Evolutionary conservation across 1,284 basidiomycete genomes (phyloP).

Genomic region (Rhizopogon parksii): DNA sequence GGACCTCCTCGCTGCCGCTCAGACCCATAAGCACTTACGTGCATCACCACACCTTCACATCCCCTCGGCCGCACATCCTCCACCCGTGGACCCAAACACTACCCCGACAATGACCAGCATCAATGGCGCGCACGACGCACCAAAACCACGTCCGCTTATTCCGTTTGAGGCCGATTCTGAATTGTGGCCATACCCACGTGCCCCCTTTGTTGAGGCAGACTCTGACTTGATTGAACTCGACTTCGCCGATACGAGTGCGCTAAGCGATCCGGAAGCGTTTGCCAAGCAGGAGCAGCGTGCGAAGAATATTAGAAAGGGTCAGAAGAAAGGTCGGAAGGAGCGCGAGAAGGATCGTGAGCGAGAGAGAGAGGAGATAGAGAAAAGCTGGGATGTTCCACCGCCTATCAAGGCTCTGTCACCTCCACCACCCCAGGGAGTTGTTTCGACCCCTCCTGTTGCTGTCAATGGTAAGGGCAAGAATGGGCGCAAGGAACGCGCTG

Average conservation of each 20-base stretch:
- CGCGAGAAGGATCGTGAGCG: conserved; percentile 34
- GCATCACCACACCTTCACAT: conserved; percentile 9
- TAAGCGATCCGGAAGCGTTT: conserved; percentile 57
- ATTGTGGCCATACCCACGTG: conserved; percentile 59
- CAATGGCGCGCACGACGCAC: conserved; percentile 11
- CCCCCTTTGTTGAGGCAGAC: conserved; percentile 32
- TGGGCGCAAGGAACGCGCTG: conserved; percentile 5
- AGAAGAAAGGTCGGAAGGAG: conserved; percentile 24
- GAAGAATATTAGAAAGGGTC: background rate
- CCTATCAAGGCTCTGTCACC: conserved; percentile 3
- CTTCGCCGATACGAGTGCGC: conserved; percentile 59
- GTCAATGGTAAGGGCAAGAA: conserved; percentile 21
- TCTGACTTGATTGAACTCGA: conserved; percentile 63
- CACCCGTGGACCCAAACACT: conserved; percentile 4
- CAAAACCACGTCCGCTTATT: conserved; percentile 33
- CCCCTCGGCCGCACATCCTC: conserved; percentile 1
- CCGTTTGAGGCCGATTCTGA: conserved; percentile 56
- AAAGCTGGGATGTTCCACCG: conserved; percentile 49
- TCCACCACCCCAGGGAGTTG: conserved; percentile 5
- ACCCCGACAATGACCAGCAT: conserved; percentile 12
- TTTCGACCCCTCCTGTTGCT: conserved; percentile 16
- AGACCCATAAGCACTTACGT: conserved; percentile 16
- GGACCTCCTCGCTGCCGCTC: conserved; percentile 25
- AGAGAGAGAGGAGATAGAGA: conserved; percentile 52
- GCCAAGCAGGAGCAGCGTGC: conserved; percentile 14